Evolutionary conservation across 768 basidiomycete species (phyloP), one percentile per base, ranked within the genome.

Genomic region (Phaffia tasmanica): DNA sequence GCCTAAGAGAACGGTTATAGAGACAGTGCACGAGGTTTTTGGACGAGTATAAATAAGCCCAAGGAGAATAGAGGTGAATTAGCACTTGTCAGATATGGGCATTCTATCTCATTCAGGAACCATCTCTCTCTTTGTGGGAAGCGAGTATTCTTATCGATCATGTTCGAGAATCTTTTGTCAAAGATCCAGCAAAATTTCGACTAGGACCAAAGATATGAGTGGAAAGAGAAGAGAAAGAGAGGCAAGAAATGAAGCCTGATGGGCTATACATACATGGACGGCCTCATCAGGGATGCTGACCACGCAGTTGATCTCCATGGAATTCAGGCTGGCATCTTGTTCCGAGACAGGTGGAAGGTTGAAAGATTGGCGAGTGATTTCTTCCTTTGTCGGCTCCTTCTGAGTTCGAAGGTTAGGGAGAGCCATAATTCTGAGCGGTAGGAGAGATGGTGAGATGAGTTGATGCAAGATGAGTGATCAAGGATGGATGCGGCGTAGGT

Each of bases 311-410:
- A 70, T 60, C 67, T 70, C 62, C 70, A 74, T 75, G 27, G 70
- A 71, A 29, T 67, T 67, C 47, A 71, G 59, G 1, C 56, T 60
- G 15, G 54, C 65, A 1, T 62, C 69, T 2, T 70, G 72, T 18
- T 72, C 71, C 15, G 83, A 78, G n/a, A 25, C 61, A 54, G 62
- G 57, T 25, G 88, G 88, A 57, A 91, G 79, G 25, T 90, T 88
- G 80, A 93, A 94, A 83, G 86, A 92, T 69, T 87, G 83, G 66
- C 89, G 80, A 11, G 86, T 85, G 58, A 86, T 78, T 76, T 94
- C 86, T 64, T 94, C 91, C 77, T 85, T 90, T 8, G 87, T 86
- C 56, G 89, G 89, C 77, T 94, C 91, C 80, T 88, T 89, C 82
- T 92, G 91, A 74, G 88, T 83, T 64, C 91, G 84, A 55, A 95